Percentiles rank a stretch among this genome's conserved stretches.
phyloP scores from a whole-genome alignment of 2,329 filamentous ascomycete genomes.

The Chaetomium globosum region DNA sequence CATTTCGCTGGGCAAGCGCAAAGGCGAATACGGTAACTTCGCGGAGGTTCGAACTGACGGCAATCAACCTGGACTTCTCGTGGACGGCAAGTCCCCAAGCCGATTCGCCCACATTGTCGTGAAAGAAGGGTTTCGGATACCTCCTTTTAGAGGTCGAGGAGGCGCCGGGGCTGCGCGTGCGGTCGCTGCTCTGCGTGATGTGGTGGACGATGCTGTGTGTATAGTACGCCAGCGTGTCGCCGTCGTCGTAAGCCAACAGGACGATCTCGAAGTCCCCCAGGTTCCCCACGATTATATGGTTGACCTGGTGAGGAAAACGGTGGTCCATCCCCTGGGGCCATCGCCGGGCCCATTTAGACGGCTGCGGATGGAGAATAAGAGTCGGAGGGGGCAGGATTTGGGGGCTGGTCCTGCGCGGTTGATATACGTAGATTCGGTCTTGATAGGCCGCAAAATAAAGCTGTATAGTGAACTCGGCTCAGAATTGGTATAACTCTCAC shows the following conservation, averaged over 20 bases:
- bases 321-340: conserved; percentile 59
- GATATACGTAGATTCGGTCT: conserved; percentile 60
- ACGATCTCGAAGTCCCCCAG: conserved; percentile 72
- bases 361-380: conserved; percentile 52
- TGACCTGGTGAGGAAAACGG: conserved; percentile 62
- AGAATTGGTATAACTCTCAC: background rate
- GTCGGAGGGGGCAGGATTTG: conserved; percentile 56
- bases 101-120: conserved; percentile 72
- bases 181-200: conserved; percentile 41
- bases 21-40: conserved; percentile 59
- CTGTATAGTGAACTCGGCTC: conserved; percentile 39
- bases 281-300: conserved; percentile 69
- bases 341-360: conserved; percentile 45
- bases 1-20: conserved; percentile 40
- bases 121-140: conserved; percentile 61
- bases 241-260: conserved; percentile 70
- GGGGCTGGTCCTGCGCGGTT: conserved; percentile 48
- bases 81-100: conserved; percentile 92
- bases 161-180: background rate
- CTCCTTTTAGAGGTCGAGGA: conserved; percentile 1
- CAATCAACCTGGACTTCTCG: conserved; percentile 77
- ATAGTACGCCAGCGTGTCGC: conserved; percentile 73
- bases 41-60: conserved; percentile 75
- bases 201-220: conserved; percentile 55
- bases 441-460: conserved; percentile 65